These are phyloP conservation scores for Trametes punicea DNA, from an alignment of 768 basidiomycete genomes.

Conservation along the genomic window DNA sequence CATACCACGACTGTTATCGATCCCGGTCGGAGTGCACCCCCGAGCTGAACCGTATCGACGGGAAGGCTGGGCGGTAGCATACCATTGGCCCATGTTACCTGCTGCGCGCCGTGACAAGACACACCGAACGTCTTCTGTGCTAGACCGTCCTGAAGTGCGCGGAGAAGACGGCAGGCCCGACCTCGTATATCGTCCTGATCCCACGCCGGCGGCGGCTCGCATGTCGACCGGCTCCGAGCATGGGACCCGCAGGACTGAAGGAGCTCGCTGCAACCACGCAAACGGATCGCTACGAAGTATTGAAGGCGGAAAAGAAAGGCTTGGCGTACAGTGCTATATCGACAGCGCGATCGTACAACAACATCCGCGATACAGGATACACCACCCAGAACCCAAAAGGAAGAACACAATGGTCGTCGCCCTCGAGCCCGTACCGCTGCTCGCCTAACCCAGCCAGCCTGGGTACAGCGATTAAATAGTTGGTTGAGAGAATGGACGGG, in stretches of 20 bases:
- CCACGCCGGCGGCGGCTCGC: conserved; percentile 11
- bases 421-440: neutral
- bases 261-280: neutral
- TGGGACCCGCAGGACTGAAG: conserved; percentile 1
- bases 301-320: neutral
- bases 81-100: neutral
- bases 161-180: neutral
- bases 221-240: conserved; percentile 6
- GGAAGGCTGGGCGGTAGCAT: too few species aligned
- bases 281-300: neutral
- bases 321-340: conserved; percentile 13
- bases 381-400: neutral
- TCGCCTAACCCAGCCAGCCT: too few species aligned
- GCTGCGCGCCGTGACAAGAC: neutral
- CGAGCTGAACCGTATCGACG: too few species aligned
- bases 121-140: neutral
- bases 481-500: too few species aligned
- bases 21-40: too few species aligned
- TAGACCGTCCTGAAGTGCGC: conserved; percentile 2
- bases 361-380: conserved; percentile 11
- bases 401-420: neutral
- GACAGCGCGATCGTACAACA: conserved; percentile 14
- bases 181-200: neutral
- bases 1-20: too few species aligned
- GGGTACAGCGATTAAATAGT: too few species aligned